A percentile compares a stretch with the other conserved stretches of the same genome.
Evolutionary conservation across 2,329 filamentous ascomycete genomes (phyloP).

Genomic region (Microsporum canis): DNA sequence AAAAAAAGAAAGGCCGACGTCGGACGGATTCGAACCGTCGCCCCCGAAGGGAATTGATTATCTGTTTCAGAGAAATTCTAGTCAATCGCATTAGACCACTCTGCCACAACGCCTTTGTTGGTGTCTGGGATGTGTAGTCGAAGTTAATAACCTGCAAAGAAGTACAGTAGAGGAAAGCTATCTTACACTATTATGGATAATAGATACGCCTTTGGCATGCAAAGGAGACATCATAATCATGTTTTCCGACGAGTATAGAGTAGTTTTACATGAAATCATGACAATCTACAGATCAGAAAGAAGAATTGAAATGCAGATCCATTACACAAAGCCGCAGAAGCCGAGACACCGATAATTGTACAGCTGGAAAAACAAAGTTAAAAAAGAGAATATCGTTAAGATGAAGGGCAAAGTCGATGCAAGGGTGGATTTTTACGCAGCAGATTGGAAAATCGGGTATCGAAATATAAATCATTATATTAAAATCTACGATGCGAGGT

Average conservation of each 20-base stretch:
- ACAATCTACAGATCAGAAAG: no score
- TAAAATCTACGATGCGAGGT: neutral
- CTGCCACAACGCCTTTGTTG: slow-evolving; percentile 7
- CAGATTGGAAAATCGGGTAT: neutral
- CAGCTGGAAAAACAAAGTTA: neutral
- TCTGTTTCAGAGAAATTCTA: slow-evolving; percentile 1
- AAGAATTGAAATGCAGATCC: neutral
- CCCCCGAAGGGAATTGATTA: slow-evolving; percentile 5
- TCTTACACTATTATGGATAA: neutral
- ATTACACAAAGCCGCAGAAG: neutral
- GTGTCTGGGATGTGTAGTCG: neutral
- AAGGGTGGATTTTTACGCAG: neutral
- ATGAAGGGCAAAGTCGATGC: neutral
- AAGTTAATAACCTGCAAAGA: neutral
- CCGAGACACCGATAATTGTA: neutral
- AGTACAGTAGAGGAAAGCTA: neutral
- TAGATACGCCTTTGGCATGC: neutral
- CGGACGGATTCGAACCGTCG: slow-evolving; percentile 5
- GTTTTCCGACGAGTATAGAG: neutral
- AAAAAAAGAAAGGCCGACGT: slow-evolving; percentile 2
- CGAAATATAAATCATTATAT: neutral
- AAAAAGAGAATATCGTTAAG: neutral
- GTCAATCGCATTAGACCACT: slow-evolving; percentile 8
- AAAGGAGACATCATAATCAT: neutral
- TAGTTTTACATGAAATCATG: no score